phyloP scores from a whole-genome alignment of 2,329 filamentous ascomycete genomes.

The Ophiostoma triangulosporum region DNA sequence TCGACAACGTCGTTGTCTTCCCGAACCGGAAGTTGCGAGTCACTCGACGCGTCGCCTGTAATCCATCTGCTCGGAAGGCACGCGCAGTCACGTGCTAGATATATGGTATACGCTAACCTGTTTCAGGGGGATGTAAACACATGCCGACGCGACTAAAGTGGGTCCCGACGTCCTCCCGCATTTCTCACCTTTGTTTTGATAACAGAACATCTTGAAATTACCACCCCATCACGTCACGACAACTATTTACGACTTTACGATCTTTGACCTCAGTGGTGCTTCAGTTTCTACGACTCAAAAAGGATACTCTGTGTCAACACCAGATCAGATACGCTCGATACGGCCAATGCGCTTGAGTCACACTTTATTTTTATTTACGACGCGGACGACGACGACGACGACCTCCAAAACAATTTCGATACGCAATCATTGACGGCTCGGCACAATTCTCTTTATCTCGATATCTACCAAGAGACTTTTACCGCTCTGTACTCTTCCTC shows the following conservation, averaged over 20 bases:
- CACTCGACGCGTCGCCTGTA: slow-evolving; percentile 11
- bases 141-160: slow-evolving; percentile 12
- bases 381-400: not conserved
- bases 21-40: slow-evolving; percentile 2
- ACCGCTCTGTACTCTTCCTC: too few species aligned
- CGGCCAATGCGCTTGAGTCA: not conserved
- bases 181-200: slow-evolving; percentile 5
- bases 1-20: not conserved
- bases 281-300: not conserved
- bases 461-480: too few species aligned
- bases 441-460: too few species aligned
- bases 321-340: not conserved
- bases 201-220: not conserved
- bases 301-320: not conserved
- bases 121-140: slow-evolving; percentile 15
- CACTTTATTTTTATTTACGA: not conserved
- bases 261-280: not conserved
- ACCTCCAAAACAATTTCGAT: not conserved
- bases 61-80: slow-evolving; percentile 10
- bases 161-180: not conserved
- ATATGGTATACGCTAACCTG: slow-evolving; percentile 3
- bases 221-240: not conserved
- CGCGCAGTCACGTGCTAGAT: slow-evolving; percentile 14
- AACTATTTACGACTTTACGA: slow-evolving; percentile 5
- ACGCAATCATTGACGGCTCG: too few species aligned